Base-by-base conservation (phyloP, 176 grass and related monocot species). In the Oryza nivara region DNA sequence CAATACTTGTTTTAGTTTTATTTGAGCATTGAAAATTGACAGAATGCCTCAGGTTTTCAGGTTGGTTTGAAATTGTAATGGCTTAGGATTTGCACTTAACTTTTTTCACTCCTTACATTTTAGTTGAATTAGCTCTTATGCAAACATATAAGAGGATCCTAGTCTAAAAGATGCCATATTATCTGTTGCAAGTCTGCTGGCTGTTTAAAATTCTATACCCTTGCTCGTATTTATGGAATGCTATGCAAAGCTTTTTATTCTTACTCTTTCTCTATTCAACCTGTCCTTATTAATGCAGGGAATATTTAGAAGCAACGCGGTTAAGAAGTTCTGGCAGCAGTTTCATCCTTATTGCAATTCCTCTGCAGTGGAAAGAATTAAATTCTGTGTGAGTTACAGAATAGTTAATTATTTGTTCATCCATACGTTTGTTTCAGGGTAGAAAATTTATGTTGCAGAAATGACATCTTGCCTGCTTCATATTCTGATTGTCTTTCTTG, bases 241-340 rank as follows among this genome's bases (percentile, higher is more conserved):
- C 60, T 80, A 41, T 70, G 48, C n/a, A 51, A 80, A 54, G 3
- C 4, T 44, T 60, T 70, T 28, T 83, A 14, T 14, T 64, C 71
- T 61, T 26, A 45, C 68, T 44, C 23, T 30, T 78, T 67, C 20
- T 34, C 2, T 67, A 66, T 6, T 82, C 32, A 81, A 71, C 51
- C 3, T 41, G 11, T 72, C 67, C 70, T 34, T 82, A 77, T 61
- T 84, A 32, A 26, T 79, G 87, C 89, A 98, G 96, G 93, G 92
- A 88, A 73, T 83, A 78, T 95, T 98, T 83, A 90, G 91, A 86
- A 88, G 76, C 10, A 90, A 88, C 68, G 96, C 89, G 45, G 91
- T 95, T 63, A 81, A 90, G 80, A 93, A 72, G 44, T 95, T 98
- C 81, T 95, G 93, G 93, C 88, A 92, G 77, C 84, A 98, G 25